Base-by-base conservation (phyloP, 306 rosid genomes). In the peach (Prunus persica) region DNA sequence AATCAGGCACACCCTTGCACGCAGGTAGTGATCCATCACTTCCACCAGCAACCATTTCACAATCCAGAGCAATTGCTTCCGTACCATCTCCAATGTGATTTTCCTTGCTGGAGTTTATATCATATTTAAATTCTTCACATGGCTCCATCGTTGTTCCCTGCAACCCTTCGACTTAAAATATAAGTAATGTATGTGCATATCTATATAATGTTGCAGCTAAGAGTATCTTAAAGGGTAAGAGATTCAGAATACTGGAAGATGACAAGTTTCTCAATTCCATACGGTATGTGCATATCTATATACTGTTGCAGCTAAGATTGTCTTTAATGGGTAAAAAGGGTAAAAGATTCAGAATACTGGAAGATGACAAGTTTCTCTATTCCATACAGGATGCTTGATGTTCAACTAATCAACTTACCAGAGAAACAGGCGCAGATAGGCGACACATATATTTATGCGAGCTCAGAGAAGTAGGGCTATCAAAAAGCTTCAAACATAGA, bases 11-110 rank as follows among this genome's bases (percentile, higher is more conserved):
- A 91, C 88, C 76, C 95, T 83, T 76, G 88, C 97, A 85, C 98
- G 91, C 38, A 93, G 79, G 74, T 88, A 93, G 78, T 0, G 96
- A 71, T 73, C 97, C 98, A 85, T 93, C 98, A 81, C 85, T 84
- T 87, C 97, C 97, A 69, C 98, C 97, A 30, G 91, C 90, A 81
- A 88, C 93, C 96, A 93, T 93, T 85, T 89, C 97, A 82, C 97
- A 93, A 79, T 93, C 96, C 30, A 91, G 65, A 18, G 93, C 89
- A 81, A 91, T 70, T 67, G 95, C 95, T 81, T 81, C 77, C 43
- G 82, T 81, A 65, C 18, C 54, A 65, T 79, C 30, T 13, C 71
- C 85, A 24, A 54, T 52, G 57, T 64, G 76, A 56, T 71, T 78
- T 76, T 81, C 87, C 46, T 65, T 72, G 57, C 41, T 75, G 13